phyloP scores from a whole-genome alignment of 2,329 filamentous ascomycete species.

The Paraphaeosphaeria sporulosa region DNA sequence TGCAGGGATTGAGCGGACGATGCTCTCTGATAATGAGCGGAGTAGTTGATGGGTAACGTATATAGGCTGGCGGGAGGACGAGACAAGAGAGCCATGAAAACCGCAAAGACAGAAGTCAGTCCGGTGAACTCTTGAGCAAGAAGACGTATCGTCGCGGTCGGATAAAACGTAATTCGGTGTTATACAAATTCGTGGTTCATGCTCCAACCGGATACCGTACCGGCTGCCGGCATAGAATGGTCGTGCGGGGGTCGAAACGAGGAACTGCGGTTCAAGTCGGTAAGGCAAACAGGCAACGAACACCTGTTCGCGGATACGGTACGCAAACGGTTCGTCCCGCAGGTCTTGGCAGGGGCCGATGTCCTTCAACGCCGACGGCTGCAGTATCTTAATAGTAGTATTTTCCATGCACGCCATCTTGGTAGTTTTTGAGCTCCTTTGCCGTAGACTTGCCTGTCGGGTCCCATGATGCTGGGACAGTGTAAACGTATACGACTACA shows the following conservation, averaged over 20 bases:
- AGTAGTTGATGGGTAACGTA: not conserved
- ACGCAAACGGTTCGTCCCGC: conserved; percentile 15
- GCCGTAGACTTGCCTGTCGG: conserved; percentile 14
- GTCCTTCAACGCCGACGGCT: conserved; percentile 12
- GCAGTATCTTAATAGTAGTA: conserved; percentile 29
- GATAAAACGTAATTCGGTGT: not conserved
- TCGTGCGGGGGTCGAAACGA: conserved; percentile 5
- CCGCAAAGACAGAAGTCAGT: not conserved
- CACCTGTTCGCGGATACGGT: conserved; percentile 7
- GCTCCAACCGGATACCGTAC: not conserved
- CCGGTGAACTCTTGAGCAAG: not conserved
- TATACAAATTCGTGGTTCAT: not conserved
- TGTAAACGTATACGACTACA: conserved; percentile 37
- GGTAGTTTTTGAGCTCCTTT: conserved; percentile 26
- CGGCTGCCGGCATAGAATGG: not conserved
- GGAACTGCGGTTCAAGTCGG: not conserved
- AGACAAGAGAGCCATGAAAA: not conserved
- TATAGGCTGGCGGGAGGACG: not conserved
- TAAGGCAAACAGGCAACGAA: conserved; percentile 9
- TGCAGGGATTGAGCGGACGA: too few species aligned
- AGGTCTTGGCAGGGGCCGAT: conserved; percentile 23
- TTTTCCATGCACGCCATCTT: conserved; percentile 25
- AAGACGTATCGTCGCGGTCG: not conserved
- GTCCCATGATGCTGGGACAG: conserved; percentile 15
- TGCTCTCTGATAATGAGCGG: too few species aligned